Evolutionary conservation across 768 basidiomycete species (phyloP), one percentile per base, ranked within the genome.

Genomic region (Leccinellum albellum): DNA sequence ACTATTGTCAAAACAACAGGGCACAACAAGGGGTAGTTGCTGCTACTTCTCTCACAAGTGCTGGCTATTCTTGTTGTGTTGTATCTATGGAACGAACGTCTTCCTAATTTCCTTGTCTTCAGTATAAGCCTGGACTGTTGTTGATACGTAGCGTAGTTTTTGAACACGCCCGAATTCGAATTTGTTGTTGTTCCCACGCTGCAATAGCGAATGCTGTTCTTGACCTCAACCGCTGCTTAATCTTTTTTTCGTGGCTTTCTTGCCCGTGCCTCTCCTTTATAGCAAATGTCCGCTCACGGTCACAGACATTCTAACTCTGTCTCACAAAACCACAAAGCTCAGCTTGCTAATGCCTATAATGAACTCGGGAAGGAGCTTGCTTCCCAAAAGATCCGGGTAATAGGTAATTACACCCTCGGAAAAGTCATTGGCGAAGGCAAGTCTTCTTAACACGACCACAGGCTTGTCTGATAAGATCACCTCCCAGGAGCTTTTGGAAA

Each of bases 311-410:
- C 83, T 37, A 76, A 74, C 57, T 87, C 85, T 60, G 73, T 86
- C 60, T 76, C 81, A 50, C 84, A 87, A 75, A 92, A 91, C 73
- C 82, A 87, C 75, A 91, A 87, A 74, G 90, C 88, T 28, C 86
- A 94, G 72, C 91, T 98, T 69, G 89, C 89, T 66, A 92, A 84
- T 71, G 95, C 95, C 58, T 98, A 98, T 79, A 94, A 94, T 76
- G 94, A 96, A 79, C 84, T 98, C 6, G 95, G 94, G 63, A 96
- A 89, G 78, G 95, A 97, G 74, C 84, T 98, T 28, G 87, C 89
- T n/a, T 92, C 91, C 24, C 83, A 83, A 61, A 94, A 89, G 77
- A 79, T 98, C 55, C 87, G 89, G 61, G 91, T 97, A 28, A 86
- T 98, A 45, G 94, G 95, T 56, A 95, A 95, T 70, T 97, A 97